Evolutionary conservation across 208 protist genomes (phyloP), one percentile per base, ranked within the genome.

Genomic region (Acanthamoeba polyphaga): DNA sequence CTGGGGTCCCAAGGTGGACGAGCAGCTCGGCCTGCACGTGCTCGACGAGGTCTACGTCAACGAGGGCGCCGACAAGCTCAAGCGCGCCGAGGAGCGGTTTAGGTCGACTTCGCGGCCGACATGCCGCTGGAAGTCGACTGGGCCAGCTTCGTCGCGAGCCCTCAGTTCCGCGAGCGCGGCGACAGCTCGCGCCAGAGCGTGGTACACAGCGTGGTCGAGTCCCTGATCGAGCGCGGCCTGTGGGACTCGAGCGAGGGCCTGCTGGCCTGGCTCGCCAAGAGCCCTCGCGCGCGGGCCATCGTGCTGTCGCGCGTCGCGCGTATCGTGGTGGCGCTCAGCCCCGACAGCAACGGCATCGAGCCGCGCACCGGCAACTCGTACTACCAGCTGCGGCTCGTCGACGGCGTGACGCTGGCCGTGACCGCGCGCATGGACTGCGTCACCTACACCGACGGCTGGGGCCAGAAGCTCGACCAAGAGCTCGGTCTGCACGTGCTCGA

Each of bases 401-500:
- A 87, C 38, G 46, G 15, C 8, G 27, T 17, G 15, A 60, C 78
- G 46, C 17, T 87, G 78, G 24, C 13, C 24, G 78, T 87, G 15
- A 87, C 78, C 43, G 78, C 29, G 38, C 78, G 78, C 27, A 24
- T 87, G 46, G 78, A 87, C 78, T 60, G 78, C 78, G 34, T 38
- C 15, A 60, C 43, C 43, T 87, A 60, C 43, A 60, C 78, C 24
- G 78, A 60, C 4, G 78, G 78, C 24, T 87, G 78, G 78, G 78
- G 78, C 9, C 51, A 38, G 17, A 87, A 87, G 78, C 46, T 87
- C 27, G 78, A 87, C 78, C 12, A 53, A 46, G 78, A 87, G 78
- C 78, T 87, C 8, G 78, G 46, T 7, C 78, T 87, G 78, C 78
- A 87, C 78, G 78, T 87, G 13, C 78, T 87, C 12, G 78, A 87